Evolutionary conservation across 805 yeast species (phyloP).

Genomic region (Candida schatavii): DNA sequence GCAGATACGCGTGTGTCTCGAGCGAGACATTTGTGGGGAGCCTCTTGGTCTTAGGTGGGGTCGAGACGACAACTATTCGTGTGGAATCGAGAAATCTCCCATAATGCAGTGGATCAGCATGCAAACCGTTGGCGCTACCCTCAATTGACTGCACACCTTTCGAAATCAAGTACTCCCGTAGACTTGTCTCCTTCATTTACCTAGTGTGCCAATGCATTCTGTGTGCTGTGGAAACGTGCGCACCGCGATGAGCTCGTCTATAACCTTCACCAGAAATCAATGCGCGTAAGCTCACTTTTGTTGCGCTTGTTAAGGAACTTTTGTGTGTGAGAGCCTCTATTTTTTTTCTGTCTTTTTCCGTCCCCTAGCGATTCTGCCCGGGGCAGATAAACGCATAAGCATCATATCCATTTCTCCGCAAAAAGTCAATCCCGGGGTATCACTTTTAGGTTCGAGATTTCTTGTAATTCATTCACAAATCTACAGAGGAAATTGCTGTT

Average conservation of each 20-base stretch:
- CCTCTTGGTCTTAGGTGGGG: too few relatives aligned
- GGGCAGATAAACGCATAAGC: background rate
- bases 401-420: slow-evolving; percentile 2
- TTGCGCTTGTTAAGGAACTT: too few relatives aligned
- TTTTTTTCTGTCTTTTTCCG: too few relatives aligned
- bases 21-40: background rate
- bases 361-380: too few relatives aligned
- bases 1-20: slow-evolving; percentile 20
- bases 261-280: background rate
- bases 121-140: background rate
- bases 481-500: too few relatives aligned
- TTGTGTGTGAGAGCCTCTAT: too few relatives aligned
- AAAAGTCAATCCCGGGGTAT: slow-evolving; percentile 2
- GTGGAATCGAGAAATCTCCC: background rate
- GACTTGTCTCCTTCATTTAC: background rate
- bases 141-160: background rate
- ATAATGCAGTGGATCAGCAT: background rate
- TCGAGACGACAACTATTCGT: slow-evolving; percentile 1
- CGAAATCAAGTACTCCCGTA: background rate
- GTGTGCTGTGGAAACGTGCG: too few relatives aligned
- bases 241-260: background rate
- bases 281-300: too few relatives aligned
- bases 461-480: too few relatives aligned
- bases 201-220: too few relatives aligned
- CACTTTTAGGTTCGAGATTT: background rate